Conservation (phyloP, 352 stramenopile species). For the Pythium phragmiticola region DNA sequence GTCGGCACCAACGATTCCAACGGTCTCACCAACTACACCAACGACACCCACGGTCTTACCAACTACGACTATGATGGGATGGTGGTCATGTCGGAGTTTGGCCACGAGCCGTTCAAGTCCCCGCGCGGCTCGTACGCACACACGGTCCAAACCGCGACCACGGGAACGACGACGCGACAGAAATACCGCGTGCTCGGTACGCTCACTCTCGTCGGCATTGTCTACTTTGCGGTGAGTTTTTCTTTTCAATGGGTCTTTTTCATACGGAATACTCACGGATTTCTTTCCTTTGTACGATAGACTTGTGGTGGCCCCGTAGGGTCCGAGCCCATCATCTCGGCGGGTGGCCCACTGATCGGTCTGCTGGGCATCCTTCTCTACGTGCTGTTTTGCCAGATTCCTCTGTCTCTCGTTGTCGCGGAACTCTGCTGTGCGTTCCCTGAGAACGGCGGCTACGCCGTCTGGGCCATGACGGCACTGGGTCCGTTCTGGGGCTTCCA, state of each 20-base stretch:
- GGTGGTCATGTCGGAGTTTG: conserved; percentile 10
- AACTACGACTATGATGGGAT: conserved; percentile 5
- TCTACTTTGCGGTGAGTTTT: conserved; percentile 16
- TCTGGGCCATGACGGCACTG: conserved; percentile 89
- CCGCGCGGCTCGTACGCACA: conserved; percentile 4
- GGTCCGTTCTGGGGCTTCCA: conserved; percentile 78
- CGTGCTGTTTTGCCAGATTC: conserved; percentile 42
- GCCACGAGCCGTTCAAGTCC: conserved; percentile 11
- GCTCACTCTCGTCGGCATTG: conserved; percentile 10
- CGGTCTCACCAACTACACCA: not conserved
- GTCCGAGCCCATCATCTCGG: conserved; percentile 40
- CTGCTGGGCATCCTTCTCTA: conserved; percentile 68
- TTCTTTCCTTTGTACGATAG: not conserved
- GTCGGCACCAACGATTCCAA: not conserved
- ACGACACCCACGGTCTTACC: not conserved
- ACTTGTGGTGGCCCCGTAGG: conserved; percentile 32
- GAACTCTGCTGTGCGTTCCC: conserved; percentile 80
- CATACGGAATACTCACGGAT: not conserved
- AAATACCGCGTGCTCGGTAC: conserved; percentile 19
- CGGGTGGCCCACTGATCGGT: conserved; percentile 54
- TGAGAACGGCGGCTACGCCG: conserved; percentile 75
- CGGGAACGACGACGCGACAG: conserved; percentile 1
- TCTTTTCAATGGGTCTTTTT: not conserved
- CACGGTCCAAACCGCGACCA: conserved; percentile 27
- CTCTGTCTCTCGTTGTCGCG: conserved; percentile 39